A percentile compares a stretch with the other conserved stretches of the same genome.
Conservation (phyloP, 345 rosid genomes). For the Lenwebbia sp. region DNA sequence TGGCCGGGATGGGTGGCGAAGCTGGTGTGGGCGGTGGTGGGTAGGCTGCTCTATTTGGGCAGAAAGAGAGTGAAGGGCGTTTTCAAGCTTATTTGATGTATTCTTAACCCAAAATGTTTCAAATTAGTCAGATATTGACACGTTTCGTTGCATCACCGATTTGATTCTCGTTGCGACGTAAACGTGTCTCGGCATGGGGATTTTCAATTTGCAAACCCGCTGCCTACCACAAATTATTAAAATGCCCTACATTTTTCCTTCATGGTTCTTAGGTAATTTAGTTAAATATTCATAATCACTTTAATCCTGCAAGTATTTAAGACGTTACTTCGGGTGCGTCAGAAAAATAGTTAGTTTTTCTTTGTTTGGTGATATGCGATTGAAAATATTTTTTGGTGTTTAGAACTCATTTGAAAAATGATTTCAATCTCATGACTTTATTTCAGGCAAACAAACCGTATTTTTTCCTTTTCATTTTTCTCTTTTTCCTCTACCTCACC, state of each 20-base stretch:
- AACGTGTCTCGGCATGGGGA: background rate
- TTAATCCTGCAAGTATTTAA: background rate
- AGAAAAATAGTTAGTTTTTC: too few relatives aligned
- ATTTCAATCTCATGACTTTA: too few relatives aligned
- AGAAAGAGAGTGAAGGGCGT: too few relatives aligned
- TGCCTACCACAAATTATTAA: background rate
- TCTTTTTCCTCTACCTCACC: too few relatives aligned
- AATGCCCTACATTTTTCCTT: background rate
- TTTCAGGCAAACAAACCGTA: too few relatives aligned
- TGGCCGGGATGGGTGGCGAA: background rate
- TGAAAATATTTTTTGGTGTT: too few relatives aligned
- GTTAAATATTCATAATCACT: background rate
- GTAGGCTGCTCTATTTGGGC: background rate
- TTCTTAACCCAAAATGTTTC: background rate
- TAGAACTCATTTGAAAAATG: too few relatives aligned
- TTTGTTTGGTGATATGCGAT: too few relatives aligned
- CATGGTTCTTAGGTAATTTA: background rate
- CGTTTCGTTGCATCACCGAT: background rate
- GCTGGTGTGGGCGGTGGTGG: background rate
- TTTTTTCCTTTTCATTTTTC: too few relatives aligned
- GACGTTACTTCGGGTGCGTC: too few relatives aligned
- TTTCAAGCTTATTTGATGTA: background rate
- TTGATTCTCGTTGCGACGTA: background rate
- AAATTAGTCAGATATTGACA: background rate
- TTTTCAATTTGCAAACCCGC: background rate